Percentiles rank a stretch among this genome's conserved stretches.
Evolutionary conservation across 257 asterid genomes (phyloP).

Genomic region (Ajuga chamaepitys): DNA sequence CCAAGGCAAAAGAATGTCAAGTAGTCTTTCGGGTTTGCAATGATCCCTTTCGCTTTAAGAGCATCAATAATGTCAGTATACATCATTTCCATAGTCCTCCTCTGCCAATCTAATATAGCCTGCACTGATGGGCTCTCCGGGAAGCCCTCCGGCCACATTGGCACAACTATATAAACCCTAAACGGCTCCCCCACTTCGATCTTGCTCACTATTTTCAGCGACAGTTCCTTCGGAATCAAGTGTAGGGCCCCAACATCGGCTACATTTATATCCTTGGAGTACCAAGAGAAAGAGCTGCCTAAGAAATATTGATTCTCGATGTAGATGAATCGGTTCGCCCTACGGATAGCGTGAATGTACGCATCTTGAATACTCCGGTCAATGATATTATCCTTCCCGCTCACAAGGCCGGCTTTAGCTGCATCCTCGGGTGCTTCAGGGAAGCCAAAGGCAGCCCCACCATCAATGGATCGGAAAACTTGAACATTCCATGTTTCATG

Average conservation of each 20-base stretch:
- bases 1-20: constrained; percentile 69
- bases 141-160: constrained; percentile 80
- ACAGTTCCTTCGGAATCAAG: constrained; percentile 54
- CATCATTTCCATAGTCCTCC: constrained; percentile 71
- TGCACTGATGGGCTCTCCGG: constrained; percentile 52
- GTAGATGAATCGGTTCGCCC: constrained; percentile 54
- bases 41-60: constrained; percentile 46
- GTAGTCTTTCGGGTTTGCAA: constrained; percentile 56
- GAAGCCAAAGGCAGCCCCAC: constrained; percentile 73
- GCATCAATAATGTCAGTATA: constrained; percentile 44
- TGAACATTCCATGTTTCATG: constrained; percentile 71
- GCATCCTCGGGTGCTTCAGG: constrained; percentile 63
- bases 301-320: constrained; percentile 72
- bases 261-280: constrained; percentile 46
- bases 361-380: constrained; percentile 79
- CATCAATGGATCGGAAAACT: constrained; percentile 69
- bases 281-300: constrained; percentile 63
- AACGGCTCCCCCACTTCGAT: constrained; percentile 58
- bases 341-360: constrained; percentile 61
- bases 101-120: constrained; percentile 67
- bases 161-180: constrained; percentile 51
- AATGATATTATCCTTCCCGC: constrained; percentile 63
- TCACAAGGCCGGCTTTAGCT: constrained; percentile 49
- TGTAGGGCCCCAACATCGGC: constrained; percentile 48
- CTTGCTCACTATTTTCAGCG: constrained; percentile 56